Percentiles rank a stretch among this genome's conserved stretches.
Evolutionary conservation across 2,329 filamentous ascomycete genomes (phyloP).

Genomic region (Colletotrichum siamense): DNA sequence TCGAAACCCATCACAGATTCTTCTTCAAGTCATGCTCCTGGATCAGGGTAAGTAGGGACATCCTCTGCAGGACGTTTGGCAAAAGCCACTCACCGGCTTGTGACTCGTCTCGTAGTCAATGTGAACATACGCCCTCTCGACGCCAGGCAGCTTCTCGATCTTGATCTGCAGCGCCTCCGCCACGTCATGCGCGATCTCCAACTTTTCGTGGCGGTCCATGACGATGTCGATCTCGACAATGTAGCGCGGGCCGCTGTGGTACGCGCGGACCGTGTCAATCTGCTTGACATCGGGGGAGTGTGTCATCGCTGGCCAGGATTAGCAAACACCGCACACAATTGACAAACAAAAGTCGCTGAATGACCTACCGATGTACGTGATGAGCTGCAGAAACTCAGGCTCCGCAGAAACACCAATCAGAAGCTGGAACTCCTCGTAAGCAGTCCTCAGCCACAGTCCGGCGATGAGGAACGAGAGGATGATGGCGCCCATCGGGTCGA

Average conservation of each 20-base stretch:
- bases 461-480: slow-evolving; percentile 81
- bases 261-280: slow-evolving; percentile 94
- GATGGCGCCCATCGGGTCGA: slow-evolving; percentile 92
- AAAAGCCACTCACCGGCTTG: slow-evolving; percentile 64
- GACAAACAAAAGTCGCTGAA: neutral
- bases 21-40: slow-evolving; percentile 69
- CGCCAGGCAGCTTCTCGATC: slow-evolving; percentile 87
- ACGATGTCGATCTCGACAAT: slow-evolving; percentile 97
- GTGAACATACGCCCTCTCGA: slow-evolving; percentile 95
- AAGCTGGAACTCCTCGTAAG: slow-evolving; percentile 87
- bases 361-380: slow-evolving; percentile 81
- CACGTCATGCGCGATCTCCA: slow-evolving; percentile 86
- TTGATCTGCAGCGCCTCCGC: slow-evolving; percentile 95
- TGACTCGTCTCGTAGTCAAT: slow-evolving; percentile 97
- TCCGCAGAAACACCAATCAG: slow-evolving; percentile 89
- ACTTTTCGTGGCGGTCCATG: slow-evolving; percentile 77
- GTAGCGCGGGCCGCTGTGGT: slow-evolving; percentile 86
- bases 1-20: slow-evolving; percentile 48
- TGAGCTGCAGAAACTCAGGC: slow-evolving; percentile 86
- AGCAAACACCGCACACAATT: neutral
- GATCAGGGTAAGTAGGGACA: neutral
- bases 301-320: slow-evolving; percentile 64
- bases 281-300: slow-evolving; percentile 82
- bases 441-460: slow-evolving; percentile 81
- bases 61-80: rapidly evolving